Conservation (phyloP, 495 filamentous ascomycete genomes). For the Cercophora sp. region DNA sequence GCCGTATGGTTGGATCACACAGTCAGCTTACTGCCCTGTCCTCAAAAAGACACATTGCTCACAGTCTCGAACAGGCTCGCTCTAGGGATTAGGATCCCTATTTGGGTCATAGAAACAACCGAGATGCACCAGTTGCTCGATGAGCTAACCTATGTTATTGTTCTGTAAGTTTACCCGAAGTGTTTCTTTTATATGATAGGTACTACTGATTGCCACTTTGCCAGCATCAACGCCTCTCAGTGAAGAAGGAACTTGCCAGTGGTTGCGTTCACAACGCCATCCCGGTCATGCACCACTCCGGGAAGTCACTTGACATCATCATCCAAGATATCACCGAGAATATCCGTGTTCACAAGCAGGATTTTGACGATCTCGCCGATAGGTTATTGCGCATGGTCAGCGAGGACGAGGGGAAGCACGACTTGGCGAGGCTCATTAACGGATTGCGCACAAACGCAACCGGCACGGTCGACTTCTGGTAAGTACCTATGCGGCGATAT, state of each 20-base stretch:
- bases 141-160: too few species aligned
- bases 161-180: too few species aligned
- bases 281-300: slow-evolving; percentile 10
- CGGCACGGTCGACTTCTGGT: slow-evolving; percentile 14
- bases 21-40: not conserved
- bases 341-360: not conserved
- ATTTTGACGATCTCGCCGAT: slow-evolving; percentile 3
- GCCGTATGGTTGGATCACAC: slow-evolving; percentile 1
- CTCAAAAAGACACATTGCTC: not conserved
- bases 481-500: not conserved
- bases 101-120: too few species aligned
- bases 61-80: not conserved
- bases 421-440: slow-evolving; percentile 6
- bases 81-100: too few species aligned
- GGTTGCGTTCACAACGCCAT: slow-evolving; percentile 14
- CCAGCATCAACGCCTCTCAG: slow-evolving; percentile 12
- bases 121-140: too few species aligned
- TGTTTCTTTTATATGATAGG: too few species aligned
- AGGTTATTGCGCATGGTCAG: not conserved
- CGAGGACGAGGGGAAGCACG: not conserved
- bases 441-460: slow-evolving; percentile 7
- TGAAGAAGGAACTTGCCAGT: slow-evolving; percentile 15
- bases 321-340: not conserved
- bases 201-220: too few species aligned
- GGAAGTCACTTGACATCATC: slow-evolving; percentile 1